Evolutionary conservation across 1,139 yeast genomes (phyloP), one percentile per base, ranked within the genome.

Genomic region (Geotrichum europaeum): DNA sequence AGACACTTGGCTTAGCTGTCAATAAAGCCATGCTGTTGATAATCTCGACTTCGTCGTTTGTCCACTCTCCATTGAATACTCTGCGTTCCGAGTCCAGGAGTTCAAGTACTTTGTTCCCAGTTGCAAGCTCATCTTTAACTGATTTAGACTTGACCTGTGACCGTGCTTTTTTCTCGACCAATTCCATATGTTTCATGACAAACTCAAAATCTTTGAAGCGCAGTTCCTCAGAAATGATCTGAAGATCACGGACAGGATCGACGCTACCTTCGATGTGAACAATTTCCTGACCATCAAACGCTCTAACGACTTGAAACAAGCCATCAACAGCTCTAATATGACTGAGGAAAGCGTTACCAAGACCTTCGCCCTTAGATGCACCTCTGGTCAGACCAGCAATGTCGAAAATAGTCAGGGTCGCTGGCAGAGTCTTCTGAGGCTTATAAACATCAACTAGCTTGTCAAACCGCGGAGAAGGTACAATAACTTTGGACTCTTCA

Each of bases 311-410:
- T 78, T 91, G 98, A 80, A 87, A 91, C 70, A 92, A 85, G 66
- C 97, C 96, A 80, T 92, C 98, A 62, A 91, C 97, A 51, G 97
- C 91, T 78, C 98, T 83, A 70, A 91, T 91, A 76, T 91, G 92
- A 68, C 96, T 87, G 76, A 92, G 84, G 84, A 92, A 92, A 68
- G 95, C 94, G 78, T 92, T 91, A 76, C 98, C 98, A 70, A 92
- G 84, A 73, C 97, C 97, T 78, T 91, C 97, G 77, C 97, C 97
- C 61, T 91, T 86, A 65, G 90, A 86, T 56, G 97, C 97, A 75
- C 97, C 97, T 76, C 89, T 88, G 65, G 96, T 89, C 74, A 91
- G 83, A 75, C 97, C 97, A 61, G 97, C 97, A 78, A 91, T 91
- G 79, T 91, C 97, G 72, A 89, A 90, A 64, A 92, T 84, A 64